Evolutionary conservation across 257 asterid species (phyloP), one percentile per base, ranked within the genome.

Genomic region (Penstemon eatonii): DNA sequence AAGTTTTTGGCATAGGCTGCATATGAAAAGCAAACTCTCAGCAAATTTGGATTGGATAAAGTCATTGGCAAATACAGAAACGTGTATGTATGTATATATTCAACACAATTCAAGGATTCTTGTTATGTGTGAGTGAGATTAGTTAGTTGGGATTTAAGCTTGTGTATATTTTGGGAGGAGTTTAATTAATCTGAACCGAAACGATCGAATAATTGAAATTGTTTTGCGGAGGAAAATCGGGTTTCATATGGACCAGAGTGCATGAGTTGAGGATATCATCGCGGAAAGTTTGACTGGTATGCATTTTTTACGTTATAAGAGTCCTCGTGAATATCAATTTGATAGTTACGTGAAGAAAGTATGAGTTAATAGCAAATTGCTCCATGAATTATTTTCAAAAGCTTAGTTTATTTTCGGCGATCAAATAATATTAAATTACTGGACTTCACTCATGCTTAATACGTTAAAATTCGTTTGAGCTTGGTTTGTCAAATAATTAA

Each of bases 1-100:
- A 93, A 74, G 56, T 83, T 90, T 78, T 88, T 93, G 55, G 99
- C 86, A 60, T 93, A 93, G 56, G 99, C 97, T 4, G 99, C 97
- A 62, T 73, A 93, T 0, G 99, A 93, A 56, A 93, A 90, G 67
- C 97, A 93, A 61, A 83, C 96, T 55, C 83, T 56, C 44, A 75
- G 19, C 3, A 87, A 85, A 71, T 72, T 85, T 7, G 85, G 76
- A 3, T 47, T 68, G 75, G 77, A 9, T 56, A 75, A 61, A 66
- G 76, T 10, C 85, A 73, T 75, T 51, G 36, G 59, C 36, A 38
- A 68, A 45, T 33, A 51, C 19, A 64, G 54, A 47, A 39, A 6
- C 12, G 52, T 67, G 43, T 43, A 43, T 13, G 33, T 53, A 55
- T 15, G 18, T 15, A 15, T 15, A 15, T 15, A 15, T 15, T 15